Percentiles rank a stretch among this genome's conserved stretches.
phyloP scores from a whole-genome alignment of 2,329 filamentous ascomycete species.

The Ambrosiella beaveri region DNA sequence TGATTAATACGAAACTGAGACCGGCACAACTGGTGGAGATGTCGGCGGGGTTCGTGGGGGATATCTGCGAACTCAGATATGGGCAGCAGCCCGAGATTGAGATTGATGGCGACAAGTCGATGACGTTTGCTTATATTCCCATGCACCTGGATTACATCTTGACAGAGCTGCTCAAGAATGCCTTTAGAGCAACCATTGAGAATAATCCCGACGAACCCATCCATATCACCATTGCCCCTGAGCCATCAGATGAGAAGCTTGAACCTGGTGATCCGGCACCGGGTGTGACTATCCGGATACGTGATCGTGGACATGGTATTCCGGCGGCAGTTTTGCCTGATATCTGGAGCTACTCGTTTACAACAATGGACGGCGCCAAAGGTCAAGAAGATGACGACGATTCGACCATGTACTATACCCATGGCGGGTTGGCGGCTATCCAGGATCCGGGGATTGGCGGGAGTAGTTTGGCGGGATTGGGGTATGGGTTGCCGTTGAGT shows the following conservation, averaged over 20 bases:
- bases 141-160: conserved; percentile 96
- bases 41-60: conserved; percentile 80
- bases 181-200: conserved; percentile 85
- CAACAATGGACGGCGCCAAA: conserved; percentile 50
- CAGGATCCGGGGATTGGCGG: conserved; percentile 52
- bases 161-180: conserved; percentile 91
- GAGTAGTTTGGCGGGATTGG: conserved; percentile 78
- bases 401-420: not conserved
- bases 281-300: conserved; percentile 85
- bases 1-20: conserved; percentile 79
- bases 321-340: conserved; percentile 64
- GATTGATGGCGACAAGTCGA: conserved; percentile 70
- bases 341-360: conserved; percentile 96
- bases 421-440: conserved; percentile 44
- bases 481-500: conserved; percentile 80
- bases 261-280: conserved; percentile 45
- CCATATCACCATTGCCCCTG: conserved; percentile 77
- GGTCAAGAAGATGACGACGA: not conserved
- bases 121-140: conserved; percentile 84
- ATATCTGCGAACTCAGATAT: conserved; percentile 94
- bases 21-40: conserved; percentile 67
- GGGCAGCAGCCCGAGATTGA: conserved; percentile 66
- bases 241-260: conserved; percentile 29
- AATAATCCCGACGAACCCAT: conserved; percentile 61
- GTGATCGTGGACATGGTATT: conserved; percentile 90